Conservation (phyloP, 164 flowering plant species). For the Sextonia rubra region DNA sequence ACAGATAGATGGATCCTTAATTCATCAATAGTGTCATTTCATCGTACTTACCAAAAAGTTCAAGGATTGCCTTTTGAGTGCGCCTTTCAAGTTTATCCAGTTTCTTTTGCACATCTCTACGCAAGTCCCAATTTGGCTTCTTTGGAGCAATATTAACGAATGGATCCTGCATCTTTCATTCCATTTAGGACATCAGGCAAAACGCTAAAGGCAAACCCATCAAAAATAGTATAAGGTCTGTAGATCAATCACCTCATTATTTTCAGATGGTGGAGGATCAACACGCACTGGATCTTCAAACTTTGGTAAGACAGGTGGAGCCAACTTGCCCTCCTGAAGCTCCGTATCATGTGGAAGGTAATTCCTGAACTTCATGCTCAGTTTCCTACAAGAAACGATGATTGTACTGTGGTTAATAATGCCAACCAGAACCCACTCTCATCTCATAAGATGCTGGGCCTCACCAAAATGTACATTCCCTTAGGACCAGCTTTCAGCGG, state of each 20-base stretch:
- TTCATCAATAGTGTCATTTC: background rate
- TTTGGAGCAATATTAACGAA: slow-evolving; percentile 94
- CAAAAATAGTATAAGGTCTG: background rate
- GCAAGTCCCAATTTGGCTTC: slow-evolving; percentile 96
- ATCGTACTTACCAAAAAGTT: slow-evolving; percentile 59
- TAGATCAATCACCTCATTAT: slow-evolving; percentile 50
- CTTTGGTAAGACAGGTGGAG: slow-evolving; percentile 78
- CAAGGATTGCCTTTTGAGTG: slow-evolving; percentile 72
- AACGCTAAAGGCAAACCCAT: background rate
- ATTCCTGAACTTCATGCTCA: slow-evolving; percentile 81
- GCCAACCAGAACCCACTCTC: too few relatives aligned
- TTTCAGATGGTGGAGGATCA: slow-evolving; percentile 44
- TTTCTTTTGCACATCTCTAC: slow-evolving; percentile 89
- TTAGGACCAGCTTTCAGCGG: too few relatives aligned
- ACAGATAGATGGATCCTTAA: background rate
- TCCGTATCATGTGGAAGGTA: slow-evolving; percentile 95
- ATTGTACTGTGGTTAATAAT: background rate
- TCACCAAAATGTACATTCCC: too few relatives aligned
- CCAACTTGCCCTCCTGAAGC: slow-evolving; percentile 87
- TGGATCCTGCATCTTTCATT: slow-evolving; percentile 59
- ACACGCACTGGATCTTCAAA: slow-evolving; percentile 82
- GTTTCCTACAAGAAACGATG: slow-evolving; percentile 31
- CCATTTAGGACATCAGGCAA: slow-evolving; percentile 1
- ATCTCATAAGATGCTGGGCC: too few relatives aligned
- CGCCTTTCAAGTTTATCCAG: slow-evolving; percentile 90